Evolutionary conservation across 2,329 filamentous ascomycete species (phyloP).

Genomic region (Penicillium occitanis): DNA sequence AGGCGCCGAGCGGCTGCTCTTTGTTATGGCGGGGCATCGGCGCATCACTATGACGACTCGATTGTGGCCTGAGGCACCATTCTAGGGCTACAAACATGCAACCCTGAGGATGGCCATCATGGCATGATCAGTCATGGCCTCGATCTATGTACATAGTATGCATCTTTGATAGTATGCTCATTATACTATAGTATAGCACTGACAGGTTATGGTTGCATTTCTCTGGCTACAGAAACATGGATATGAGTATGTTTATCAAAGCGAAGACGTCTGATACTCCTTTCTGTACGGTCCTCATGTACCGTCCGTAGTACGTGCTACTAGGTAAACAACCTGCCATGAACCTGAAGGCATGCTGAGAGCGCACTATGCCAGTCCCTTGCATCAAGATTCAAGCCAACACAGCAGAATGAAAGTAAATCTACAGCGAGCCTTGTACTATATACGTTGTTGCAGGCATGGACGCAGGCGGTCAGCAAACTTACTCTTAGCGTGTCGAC

Average conservation of each 20-base stretch:
- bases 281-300: neutral
- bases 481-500: neutral
- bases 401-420: neutral
- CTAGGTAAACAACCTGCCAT: neutral
- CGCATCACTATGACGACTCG: neutral
- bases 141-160: neutral
- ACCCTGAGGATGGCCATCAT: neutral
- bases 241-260: no score
- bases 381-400: neutral
- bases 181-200: neutral
- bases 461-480: conserved; percentile 1
- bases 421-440: neutral
- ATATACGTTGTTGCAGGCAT: neutral
- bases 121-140: neutral
- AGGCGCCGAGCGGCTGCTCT: neutral
- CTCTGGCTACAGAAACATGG: neutral
- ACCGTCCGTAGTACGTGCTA: neutral
- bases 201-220: neutral
- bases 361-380: neutral
- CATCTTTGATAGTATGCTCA: neutral
- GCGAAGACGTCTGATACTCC: neutral
- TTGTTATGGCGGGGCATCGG: neutral
- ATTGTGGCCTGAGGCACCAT: neutral
- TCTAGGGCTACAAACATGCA: neutral
- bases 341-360: neutral